Evolutionary conservation across 1,139 yeast species (phyloP).

Genomic region (Candida tropicalis): DNA sequence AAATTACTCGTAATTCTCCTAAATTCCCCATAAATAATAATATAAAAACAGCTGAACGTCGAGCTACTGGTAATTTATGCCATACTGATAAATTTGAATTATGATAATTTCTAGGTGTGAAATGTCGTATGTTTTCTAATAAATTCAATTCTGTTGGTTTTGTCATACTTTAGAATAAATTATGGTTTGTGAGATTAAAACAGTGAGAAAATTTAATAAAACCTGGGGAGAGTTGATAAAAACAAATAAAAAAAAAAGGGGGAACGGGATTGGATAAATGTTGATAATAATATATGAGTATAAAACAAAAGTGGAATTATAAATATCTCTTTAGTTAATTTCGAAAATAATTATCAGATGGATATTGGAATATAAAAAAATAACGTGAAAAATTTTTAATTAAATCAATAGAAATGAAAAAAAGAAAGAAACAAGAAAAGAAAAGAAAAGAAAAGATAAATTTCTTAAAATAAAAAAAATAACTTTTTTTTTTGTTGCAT

Average conservation of each 20-base stretch:
- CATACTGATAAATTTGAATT: conserved; percentile 47
- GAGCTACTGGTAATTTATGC: conserved; percentile 56
- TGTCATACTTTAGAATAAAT: conserved; percentile 12
- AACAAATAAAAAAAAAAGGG: too few relatives aligned
- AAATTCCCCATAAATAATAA: conserved; percentile 67
- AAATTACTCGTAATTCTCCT: conserved; percentile 75
- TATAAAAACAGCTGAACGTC: conserved; percentile 78
- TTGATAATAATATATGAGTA: too few relatives aligned
- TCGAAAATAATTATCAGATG: too few relatives aligned
- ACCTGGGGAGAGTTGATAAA: too few relatives aligned
- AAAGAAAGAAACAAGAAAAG: neutral
- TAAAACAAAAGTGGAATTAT: too few relatives aligned
- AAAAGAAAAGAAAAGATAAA: neutral
- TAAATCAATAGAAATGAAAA: neutral
- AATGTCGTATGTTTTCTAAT: conserved; percentile 26
- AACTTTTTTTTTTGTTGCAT: too few relatives aligned
- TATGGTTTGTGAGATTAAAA: neutral
- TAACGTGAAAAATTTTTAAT: neutral
- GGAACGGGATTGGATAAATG: too few relatives aligned
- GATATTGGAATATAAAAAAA: too few relatives aligned
- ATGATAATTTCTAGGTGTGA: conserved; percentile 29
- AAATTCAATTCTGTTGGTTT: conserved; percentile 22
- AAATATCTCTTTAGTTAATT: too few relatives aligned
- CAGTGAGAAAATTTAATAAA: neutral
- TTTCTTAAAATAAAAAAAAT: neutral